Conservation (phyloP, 805 yeast species). For the Cyberlindnera galapagoensis region DNA sequence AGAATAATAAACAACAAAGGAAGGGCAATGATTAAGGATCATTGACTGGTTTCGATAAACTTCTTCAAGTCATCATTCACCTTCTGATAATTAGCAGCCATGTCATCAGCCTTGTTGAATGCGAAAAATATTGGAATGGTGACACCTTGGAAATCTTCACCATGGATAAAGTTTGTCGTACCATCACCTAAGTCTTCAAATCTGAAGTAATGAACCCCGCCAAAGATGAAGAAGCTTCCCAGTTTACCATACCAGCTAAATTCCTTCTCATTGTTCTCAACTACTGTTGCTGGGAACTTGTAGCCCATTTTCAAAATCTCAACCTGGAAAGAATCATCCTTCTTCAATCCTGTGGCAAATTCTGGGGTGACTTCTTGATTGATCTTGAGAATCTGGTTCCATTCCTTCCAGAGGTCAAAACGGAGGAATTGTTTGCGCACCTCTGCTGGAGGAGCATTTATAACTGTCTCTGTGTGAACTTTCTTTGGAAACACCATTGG, state of each 20-base stretch:
- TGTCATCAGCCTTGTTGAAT: neutral
- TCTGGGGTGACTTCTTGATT: neutral
- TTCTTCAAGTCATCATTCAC: neutral
- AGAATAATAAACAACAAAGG: neutral
- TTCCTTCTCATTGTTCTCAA: slow-evolving; percentile 1
- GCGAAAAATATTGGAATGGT: neutral
- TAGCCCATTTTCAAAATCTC: neutral
- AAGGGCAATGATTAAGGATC: neutral
- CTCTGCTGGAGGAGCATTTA: neutral
- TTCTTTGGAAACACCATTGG: too few relatives aligned
- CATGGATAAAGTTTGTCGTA: neutral
- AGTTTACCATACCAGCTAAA: slow-evolving; percentile 1
- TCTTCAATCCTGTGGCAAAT: neutral
- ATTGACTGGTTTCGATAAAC: neutral
- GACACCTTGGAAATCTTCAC: slow-evolving; percentile 1
- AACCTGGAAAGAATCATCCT: neutral
- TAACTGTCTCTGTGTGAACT: slow-evolving; percentile 1
- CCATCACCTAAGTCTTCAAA: slow-evolving; percentile 1
- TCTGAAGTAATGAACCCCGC: slow-evolving; percentile 1
- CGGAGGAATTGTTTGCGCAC: neutral
- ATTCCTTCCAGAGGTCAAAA: neutral
- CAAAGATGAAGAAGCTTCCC: neutral
- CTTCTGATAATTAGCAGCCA: neutral
- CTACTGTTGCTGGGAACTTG: too few relatives aligned
- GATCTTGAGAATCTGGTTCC: slow-evolving; percentile 1